Evolutionary conservation across 2,329 filamentous ascomycete genomes (phyloP), one percentile per base, ranked within the genome.

Genomic region (Triangularia setosa): DNA sequence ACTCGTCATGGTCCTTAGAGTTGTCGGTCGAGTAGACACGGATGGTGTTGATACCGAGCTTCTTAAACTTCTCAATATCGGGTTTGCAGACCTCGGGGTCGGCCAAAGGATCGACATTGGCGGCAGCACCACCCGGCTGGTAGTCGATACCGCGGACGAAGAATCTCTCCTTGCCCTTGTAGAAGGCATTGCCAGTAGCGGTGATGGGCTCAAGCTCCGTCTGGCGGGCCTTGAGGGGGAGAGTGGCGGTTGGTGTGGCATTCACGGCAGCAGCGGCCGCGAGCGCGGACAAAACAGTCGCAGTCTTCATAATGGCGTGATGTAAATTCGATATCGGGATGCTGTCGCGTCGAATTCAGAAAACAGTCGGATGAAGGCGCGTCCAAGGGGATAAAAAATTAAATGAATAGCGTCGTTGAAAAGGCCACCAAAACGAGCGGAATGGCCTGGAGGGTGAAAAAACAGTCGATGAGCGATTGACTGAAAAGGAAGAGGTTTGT

Each of bases 11-110:
- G 77, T 90, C 79, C 72, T 83, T 79, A 60, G 87, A 88, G 84
- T 97, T 97, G 82, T 97, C 93, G 72, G 96, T 89, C 18, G 90
- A 92, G 84, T 97, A 97, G 68, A 97, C 90, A 78, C 93, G 93
- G 75, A 97, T 84, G 35, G 92, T 92, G 83, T 40, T 97, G 79
- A 97, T 81, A 56, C 93, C 92, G 58, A 97, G 84, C 70, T 92
- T 86, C 81, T 91, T 85, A 86, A 97, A 96, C 75, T 91, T 83
- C 59, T 80, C 79, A 71, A 97, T 90, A 74, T 96, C 92, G 69
- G 92, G 90, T 76, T 86, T 84, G 85, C 93, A 97, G 73, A 83
- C 79, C 4, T 78, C 77, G 48, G 81, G 73, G 72, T 96, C 88
- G 68, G 91, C 88, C 61, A 97, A 89, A 64, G 93, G 92, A 75